phyloP scores from a whole-genome alignment of 73 alveolate genomes.

The Breviolum minutum region DNA sequence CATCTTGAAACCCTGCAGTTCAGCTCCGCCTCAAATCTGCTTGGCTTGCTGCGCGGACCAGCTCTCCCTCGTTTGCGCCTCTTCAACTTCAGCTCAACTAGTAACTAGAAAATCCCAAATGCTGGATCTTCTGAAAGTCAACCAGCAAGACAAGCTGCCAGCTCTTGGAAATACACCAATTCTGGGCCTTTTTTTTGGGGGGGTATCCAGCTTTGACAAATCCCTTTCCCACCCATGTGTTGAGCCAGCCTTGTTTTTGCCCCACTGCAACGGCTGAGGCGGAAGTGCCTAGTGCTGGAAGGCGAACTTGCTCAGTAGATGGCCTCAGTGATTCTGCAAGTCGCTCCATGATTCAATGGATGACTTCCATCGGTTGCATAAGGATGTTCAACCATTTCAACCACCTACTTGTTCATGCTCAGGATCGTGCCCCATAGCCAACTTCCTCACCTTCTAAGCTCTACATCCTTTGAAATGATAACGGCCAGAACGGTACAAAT shows the following conservation, averaged over 20 bases:
- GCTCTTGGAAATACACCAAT: not conserved
- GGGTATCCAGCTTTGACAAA: too few relatives aligned
- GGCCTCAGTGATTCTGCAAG: slow-evolving; percentile 17
- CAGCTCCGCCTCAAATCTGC: slow-evolving; percentile 33
- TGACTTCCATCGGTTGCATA: not conserved
- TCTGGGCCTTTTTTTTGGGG: too few relatives aligned
- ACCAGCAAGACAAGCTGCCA: not conserved
- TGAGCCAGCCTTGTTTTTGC: slow-evolving; percentile 36
- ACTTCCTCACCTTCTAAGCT: not conserved
- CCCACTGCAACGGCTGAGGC: slow-evolving; percentile 67
- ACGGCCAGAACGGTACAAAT: too few relatives aligned
- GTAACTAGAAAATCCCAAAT: not conserved
- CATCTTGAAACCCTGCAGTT: not conserved
- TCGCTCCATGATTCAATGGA: not conserved
- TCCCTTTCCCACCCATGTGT: not conserved
- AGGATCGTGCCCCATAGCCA: slow-evolving; percentile 15
- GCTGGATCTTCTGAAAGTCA: not conserved
- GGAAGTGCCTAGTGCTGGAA: slow-evolving; percentile 53
- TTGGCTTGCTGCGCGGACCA: slow-evolving; percentile 63
- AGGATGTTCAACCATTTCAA: not conserved
- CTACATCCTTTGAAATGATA: not conserved
- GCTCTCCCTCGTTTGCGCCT: slow-evolving; percentile 27
- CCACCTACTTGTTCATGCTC: not conserved
- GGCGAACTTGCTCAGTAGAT: slow-evolving; percentile 70
- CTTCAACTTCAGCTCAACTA: not conserved